Base-by-base conservation (phyloP, 2,329 filamentous ascomycete genomes). In the Colletotrichum sp. region DNA sequence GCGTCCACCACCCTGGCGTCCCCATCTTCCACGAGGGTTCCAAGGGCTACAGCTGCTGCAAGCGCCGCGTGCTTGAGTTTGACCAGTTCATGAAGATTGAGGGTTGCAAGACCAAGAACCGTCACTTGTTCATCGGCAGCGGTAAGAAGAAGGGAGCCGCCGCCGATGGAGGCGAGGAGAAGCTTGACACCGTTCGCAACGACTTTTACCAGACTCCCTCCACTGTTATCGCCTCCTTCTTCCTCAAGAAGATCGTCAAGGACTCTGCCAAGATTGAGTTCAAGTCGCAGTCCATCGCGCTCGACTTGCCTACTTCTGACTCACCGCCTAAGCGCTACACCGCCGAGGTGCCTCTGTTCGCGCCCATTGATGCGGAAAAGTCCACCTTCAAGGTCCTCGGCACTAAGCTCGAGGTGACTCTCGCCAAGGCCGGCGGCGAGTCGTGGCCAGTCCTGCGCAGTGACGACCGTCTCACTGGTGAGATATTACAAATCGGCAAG, bases 31-130 rank as follows among this genome's bases (percentile, higher is more conserved):
- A 99, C 83, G 97, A 99, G 86, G 97, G 97, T 43, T 98, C 95
- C 86, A 99, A 99, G 87, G 97, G 97, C 2, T 99, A 97, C 89
- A 95, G 92, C 73, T 99, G 97, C 87, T 99, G 97, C 86, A 98
- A 98, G 90, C 89, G 95, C 79, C 90, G 95, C 47, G 97, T 99
- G 72, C 86, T 99, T 73, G 97, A 99, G 82, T 99, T 99, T 83
- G 96, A 99, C 82, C 93, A 98, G 84, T 99, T 99, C 85, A 92
- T 99, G 92, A 97, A 94, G 84, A 96, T 99, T 73, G 92, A 94
- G 78, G 97, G 97, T 2, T 99, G 97, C 85, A 92, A 92, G 82
- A 95, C 93, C 57, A 97, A 96, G 84, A 87, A 88, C 57, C 88
- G 90, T 74, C 97, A 99, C 86, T 84, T 98, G 77, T 99, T 98